Percentiles rank a stretch among this genome's conserved stretches.
phyloP scores from a whole-genome alignment of 2,329 filamentous ascomycete genomes.

The Aspergillus niger region DNA sequence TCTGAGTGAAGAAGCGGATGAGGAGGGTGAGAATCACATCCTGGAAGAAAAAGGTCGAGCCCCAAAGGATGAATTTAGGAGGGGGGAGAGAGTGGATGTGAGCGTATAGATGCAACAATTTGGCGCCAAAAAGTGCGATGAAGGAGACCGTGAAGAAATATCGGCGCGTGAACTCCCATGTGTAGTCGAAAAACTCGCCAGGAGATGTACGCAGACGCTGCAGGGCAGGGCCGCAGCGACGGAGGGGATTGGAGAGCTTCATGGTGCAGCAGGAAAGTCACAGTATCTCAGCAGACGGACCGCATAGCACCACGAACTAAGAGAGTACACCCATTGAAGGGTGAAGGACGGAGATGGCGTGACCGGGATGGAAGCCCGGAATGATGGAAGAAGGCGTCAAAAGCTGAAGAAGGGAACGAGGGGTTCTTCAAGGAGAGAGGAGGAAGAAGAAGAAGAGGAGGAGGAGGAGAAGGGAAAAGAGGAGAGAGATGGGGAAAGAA shows the following conservation, averaged over 20 bases:
- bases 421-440: neutral
- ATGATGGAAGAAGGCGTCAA: neutral
- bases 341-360: neutral
- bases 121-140: conserved; percentile 30
- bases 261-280: conserved; percentile 3
- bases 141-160: conserved; percentile 35
- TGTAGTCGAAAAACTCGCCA: conserved; percentile 22
- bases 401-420: neutral
- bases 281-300: neutral
- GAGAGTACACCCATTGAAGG: neutral
- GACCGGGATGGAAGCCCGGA: neutral
- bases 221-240: conserved; percentile 6
- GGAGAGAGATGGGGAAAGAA: neutral
- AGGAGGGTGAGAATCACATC: conserved; percentile 31
- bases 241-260: conserved; percentile 13
- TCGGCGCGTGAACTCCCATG: conserved; percentile 32
- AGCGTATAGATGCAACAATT: conserved; percentile 31
- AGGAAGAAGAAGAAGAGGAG: neutral
- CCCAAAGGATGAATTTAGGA: conserved; percentile 29
- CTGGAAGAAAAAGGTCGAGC: conserved; percentile 34
- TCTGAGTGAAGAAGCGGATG: conserved; percentile 26
- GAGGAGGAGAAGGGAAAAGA: neutral
- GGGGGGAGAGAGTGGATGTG: conserved; percentile 29
- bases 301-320: conserved; percentile 6
- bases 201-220: conserved; percentile 19